These are phyloP conservation scores for Coemansia sp. DNA, from an alignment of 192 early-diverging fungal genomes.

Conservation along the genomic window DNA sequence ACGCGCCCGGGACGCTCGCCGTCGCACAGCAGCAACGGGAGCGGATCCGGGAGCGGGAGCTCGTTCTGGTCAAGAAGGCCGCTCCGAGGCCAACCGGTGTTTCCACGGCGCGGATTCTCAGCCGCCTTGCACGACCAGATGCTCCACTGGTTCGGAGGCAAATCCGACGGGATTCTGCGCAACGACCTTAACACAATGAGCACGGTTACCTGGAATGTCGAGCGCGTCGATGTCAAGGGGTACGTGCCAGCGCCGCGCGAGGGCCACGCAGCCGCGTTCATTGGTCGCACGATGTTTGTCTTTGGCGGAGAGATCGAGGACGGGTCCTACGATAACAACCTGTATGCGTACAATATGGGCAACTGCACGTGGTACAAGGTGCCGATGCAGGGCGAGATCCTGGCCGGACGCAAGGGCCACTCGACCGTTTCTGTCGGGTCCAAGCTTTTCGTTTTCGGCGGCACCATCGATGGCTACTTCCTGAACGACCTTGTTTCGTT, in stretches of 20 bases:
- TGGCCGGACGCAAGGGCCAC: conserved; percentile 52
- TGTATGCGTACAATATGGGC: conserved; percentile 54
- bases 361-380: conserved; percentile 57
- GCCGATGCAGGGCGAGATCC: conserved; percentile 45
- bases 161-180: conserved; percentile 33
- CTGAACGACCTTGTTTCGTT: conserved; percentile 54
- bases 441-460: conserved; percentile 52
- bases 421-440: conserved; percentile 44
- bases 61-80: conserved; percentile 49
- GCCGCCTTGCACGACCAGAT: conserved; percentile 40
- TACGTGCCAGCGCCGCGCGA: conserved; percentile 43
- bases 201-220: conserved; percentile 42
- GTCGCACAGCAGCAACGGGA: conserved; percentile 6
- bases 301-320: conserved; percentile 53
- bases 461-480: conserved; percentile 42
- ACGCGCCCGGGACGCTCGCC: conserved; percentile 1
- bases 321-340: conserved; percentile 44
- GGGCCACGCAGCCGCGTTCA: conserved; percentile 53
- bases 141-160: conserved; percentile 53
- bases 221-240: conserved; percentile 27
- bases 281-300: conserved; percentile 58
- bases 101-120: conserved; percentile 55
- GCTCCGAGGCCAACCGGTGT: conserved; percentile 30
- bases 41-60: conserved; percentile 6
- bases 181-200: conserved; percentile 49